phyloP scores from a whole-genome alignment of 352 stramenopile genomes.

The Phytopythium mirpurense region DNA sequence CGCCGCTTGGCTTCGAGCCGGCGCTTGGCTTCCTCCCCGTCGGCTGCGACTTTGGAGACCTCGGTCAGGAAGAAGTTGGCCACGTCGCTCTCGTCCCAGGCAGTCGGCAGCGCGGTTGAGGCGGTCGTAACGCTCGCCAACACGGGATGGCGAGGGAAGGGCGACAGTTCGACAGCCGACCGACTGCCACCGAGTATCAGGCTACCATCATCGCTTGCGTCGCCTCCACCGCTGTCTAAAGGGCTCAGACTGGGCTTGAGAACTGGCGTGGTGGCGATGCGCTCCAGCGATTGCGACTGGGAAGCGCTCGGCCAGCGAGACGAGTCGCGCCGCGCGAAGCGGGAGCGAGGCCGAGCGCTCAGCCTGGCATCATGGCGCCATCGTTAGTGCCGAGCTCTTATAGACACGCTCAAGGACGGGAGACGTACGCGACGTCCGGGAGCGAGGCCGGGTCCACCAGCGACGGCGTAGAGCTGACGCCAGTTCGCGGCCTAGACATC shows the following conservation, averaged over 20 bases:
- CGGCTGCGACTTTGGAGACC: slow-evolving; percentile 28
- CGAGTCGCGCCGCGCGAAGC: slow-evolving; percentile 46
- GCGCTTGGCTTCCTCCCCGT: slow-evolving; percentile 12
- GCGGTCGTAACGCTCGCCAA: background rate
- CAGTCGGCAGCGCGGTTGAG: background rate
- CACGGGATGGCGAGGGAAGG: background rate
- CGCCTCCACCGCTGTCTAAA: background rate
- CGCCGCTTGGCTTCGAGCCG: slow-evolving; percentile 7
- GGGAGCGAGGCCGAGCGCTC: slow-evolving; percentile 41
- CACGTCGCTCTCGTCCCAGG: slow-evolving; percentile 31
- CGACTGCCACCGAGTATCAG: background rate
- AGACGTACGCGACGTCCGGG: slow-evolving; percentile 10
- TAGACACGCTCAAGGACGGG: background rate
- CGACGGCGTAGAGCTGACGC: slow-evolving; percentile 6
- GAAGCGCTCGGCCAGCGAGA: slow-evolving; percentile 16
- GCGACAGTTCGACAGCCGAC: background rate
- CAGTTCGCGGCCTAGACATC: slow-evolving; percentile 8
- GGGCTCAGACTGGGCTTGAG: slow-evolving; percentile 5
- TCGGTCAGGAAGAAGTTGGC: slow-evolving; percentile 76
- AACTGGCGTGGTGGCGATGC: slow-evolving; percentile 24
- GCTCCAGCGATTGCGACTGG: slow-evolving; percentile 23
- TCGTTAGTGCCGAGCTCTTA: background rate
- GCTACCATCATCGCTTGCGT: background rate
- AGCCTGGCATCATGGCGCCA: slow-evolving; percentile 9
- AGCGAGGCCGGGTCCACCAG: slow-evolving; percentile 11